These are phyloP conservation scores for Fusarium buharicum DNA, from an alignment of 2,329 filamentous ascomycete genomes.

Conservation along the genomic window DNA sequence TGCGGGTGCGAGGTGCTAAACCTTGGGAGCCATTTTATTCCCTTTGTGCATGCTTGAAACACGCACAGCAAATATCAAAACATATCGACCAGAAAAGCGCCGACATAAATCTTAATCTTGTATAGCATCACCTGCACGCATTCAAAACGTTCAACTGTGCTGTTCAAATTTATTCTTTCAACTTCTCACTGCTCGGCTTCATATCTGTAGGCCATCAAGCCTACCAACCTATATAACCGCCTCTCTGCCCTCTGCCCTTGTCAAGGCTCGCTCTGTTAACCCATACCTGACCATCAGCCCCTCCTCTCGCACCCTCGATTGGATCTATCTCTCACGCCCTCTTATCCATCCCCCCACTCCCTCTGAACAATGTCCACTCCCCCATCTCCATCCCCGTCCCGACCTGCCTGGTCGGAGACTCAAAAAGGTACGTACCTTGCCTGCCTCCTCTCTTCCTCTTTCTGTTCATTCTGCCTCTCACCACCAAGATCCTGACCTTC, in stretches of 20 bases:
- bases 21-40: too few relatives aligned
- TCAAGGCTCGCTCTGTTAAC: too few relatives aligned
- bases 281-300: background rate
- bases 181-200: background rate
- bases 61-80: background rate
- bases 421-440: constrained; percentile 43
- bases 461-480: constrained; percentile 44
- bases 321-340: constrained; percentile 28
- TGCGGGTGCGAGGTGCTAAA: too few relatives aligned
- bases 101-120: background rate
- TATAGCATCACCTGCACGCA: too few relatives aligned
- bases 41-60: background rate
- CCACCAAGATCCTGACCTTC: constrained; percentile 46
- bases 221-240: too few relatives aligned
- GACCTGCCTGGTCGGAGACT: constrained; percentile 33
- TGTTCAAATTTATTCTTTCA: background rate
- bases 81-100: background rate
- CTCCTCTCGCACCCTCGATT: constrained; percentile 22
- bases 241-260: too few relatives aligned
- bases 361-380: constrained; percentile 29
- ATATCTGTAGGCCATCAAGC: too few relatives aligned
- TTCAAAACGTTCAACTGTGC: too few relatives aligned
- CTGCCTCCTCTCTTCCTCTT: constrained; percentile 42
- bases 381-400: constrained; percentile 35
- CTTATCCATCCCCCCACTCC: constrained; percentile 20